A percentile compares a stretch with the other conserved stretches of the same genome.
Evolutionary conservation across 2,329 filamentous ascomycete species (phyloP).

Genomic region (Calonectria montana): DNA sequence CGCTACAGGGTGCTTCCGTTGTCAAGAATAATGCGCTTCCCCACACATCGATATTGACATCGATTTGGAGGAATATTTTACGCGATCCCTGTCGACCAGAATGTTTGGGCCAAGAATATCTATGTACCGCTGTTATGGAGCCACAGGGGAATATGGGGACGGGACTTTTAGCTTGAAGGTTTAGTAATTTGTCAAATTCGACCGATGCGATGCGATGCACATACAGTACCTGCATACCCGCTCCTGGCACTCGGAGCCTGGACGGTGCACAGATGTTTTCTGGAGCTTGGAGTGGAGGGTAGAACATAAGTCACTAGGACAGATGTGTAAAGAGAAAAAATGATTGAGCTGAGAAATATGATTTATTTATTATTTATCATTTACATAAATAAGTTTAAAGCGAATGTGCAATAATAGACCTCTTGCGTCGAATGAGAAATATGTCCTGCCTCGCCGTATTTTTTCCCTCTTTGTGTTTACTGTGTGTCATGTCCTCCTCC

Average conservation of each 20-base stretch:
- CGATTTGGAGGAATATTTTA: neutral
- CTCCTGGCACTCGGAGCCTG: neutral
- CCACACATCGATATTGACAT: neutral
- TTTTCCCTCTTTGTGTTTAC: neutral
- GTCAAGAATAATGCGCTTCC: neutral
- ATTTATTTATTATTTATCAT: too few species aligned
- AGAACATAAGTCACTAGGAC: neutral
- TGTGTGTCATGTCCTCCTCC: neutral
- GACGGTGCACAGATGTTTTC: constrained; percentile 3
- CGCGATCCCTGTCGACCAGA: neutral
- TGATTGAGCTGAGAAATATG: neutral
- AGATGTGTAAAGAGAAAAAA: neutral
- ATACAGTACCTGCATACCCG: constrained; percentile 8
- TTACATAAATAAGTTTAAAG: too few species aligned
- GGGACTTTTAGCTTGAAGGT: neutral
- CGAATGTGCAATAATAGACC: too few species aligned
- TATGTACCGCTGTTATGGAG: neutral
- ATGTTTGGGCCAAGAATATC: neutral
- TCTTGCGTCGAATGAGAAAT: too few species aligned
- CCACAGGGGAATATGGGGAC: neutral
- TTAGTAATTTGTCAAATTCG: constrained; percentile 8
- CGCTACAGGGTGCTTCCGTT: neutral
- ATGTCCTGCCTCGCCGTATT: too few species aligned
- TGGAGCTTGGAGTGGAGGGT: neutral
- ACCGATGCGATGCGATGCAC: neutral